phyloP scores from a whole-genome alignment of 495 filamentous ascomycete species.

The Hypoxylon lienhwacheense region DNA sequence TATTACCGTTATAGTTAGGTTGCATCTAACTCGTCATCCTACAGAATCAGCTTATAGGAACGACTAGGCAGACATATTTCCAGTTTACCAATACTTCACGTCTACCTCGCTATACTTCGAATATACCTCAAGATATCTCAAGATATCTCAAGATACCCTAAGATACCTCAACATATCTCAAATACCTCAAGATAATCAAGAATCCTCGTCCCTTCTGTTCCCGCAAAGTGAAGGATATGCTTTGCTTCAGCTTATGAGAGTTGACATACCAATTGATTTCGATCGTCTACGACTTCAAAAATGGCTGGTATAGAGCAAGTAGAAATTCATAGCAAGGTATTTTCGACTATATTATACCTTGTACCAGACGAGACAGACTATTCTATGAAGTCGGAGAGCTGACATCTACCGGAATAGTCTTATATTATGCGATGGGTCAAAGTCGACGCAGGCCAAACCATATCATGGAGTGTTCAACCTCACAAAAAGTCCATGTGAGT shows the following conservation, averaged over 20 bases:
- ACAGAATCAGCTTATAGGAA: neutral
- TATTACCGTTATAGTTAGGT: neutral
- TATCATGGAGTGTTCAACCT: constrained; percentile 96
- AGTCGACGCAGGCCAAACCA: constrained; percentile 83
- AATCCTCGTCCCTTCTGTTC: neutral
- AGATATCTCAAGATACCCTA: neutral
- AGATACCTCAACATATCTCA: constrained; percentile 7
- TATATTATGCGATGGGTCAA: constrained; percentile 98
- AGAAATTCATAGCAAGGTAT: constrained; percentile 95
- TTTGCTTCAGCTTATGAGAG: neutral
- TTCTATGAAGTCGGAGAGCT: constrained; percentile 1
- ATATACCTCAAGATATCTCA: no score
- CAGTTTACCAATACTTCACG: neutral
- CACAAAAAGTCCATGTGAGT: constrained; percentile 89
- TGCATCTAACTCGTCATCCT: neutral
- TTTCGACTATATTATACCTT: neutral
- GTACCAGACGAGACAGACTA: constrained; percentile 20
- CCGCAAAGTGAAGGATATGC: constrained; percentile 15
- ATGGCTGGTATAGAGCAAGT: constrained; percentile 97
- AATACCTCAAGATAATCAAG: neutral
- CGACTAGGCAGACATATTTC: constrained; percentile 1
- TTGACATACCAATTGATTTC: constrained; percentile 2
- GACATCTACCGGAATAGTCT: constrained; percentile 59
- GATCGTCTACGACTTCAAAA: constrained; percentile 14
- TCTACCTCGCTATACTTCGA: no score